These are phyloP conservation scores for Theileria annulata DNA, from an alignment of 169 alveolate genomes.

Conservation along the genomic window DNA sequence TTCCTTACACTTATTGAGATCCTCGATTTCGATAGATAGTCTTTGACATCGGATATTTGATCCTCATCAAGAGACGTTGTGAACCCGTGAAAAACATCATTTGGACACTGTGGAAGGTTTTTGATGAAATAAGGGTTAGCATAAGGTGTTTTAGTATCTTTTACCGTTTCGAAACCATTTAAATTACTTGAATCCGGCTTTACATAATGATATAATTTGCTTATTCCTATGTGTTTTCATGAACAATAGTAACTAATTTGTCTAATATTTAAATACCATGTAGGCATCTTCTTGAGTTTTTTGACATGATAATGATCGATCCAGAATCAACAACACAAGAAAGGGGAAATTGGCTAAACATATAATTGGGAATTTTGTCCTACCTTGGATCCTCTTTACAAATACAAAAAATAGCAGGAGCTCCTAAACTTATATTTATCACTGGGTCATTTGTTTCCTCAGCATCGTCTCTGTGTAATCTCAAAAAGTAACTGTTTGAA, in stretches of 20 bases:
- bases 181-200: constrained; percentile 27
- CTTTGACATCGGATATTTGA: neutral
- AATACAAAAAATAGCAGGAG: constrained; percentile 59
- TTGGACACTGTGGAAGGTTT: constrained; percentile 34
- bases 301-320: constrained; percentile 52
- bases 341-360: constrained; percentile 48
- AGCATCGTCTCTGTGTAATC: constrained; percentile 68
- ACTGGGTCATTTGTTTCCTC: constrained; percentile 67
- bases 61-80: neutral
- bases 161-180: neutral
- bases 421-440: constrained; percentile 64
- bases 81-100: constrained; percentile 5
- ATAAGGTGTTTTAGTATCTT: neutral
- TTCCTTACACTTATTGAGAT: constrained; percentile 63
- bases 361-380: neutral
- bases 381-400: constrained; percentile 60
- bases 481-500: constrained; percentile 47
- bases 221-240: constrained; percentile 27
- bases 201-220: constrained; percentile 38
- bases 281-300: constrained; percentile 51
- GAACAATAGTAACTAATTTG: neutral
- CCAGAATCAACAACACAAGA: constrained; percentile 63
- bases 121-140: constrained; percentile 41
- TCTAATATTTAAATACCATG: constrained; percentile 39
- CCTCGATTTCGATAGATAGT: constrained; percentile 13